Evolutionary conservation across 306 rosid genomes (phyloP), one percentile per base, ranked within the genome.

Genomic region (Sindora glabra): DNA sequence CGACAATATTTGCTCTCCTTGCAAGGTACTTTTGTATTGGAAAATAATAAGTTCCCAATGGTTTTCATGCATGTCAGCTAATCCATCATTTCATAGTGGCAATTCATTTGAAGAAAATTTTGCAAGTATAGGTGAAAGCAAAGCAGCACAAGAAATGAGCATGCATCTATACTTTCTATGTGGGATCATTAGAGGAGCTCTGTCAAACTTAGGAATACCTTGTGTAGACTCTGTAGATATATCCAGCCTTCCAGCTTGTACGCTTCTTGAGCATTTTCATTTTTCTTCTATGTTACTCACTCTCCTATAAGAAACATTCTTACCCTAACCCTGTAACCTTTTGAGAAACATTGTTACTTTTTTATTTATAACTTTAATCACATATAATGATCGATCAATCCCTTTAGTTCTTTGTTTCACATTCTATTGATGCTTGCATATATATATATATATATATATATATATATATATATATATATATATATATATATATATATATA

Each of bases 111-210:
- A 77, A 44, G 95, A 86, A 58, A 75, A 54, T 69, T 58, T 87
- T 18, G 70, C 63, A 12, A 80, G 70, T 37, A 32, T 73, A 7
- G 69, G 75, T 47, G 96, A 86, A 73, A 89, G 5, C 74, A 84
- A 78, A 82, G 84, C 80, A 2, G 64, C 84, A 45, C 86, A 82
- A 46, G 80, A 81, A 18, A 83, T 82, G 75, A 92, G 87, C 74
- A 92, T 89, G 99, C 92, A 89, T 79, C 83, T 92, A 8, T 87
- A 92, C 71, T 92, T 89, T 69, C 96, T 96, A 0, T 92, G 99
- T 3, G 99, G 99, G 70, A 81, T 92, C 74, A 92, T 92, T 48
- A 82, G 96, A 59, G 96, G 99, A 16, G 99, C 96, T 70, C 96
- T 92, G 49, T 83, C 95, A 59, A 92, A 92, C 76, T 78, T 92